Evolutionary conservation across 192 early-diverging fungal species (phyloP).

Genomic region (Funneliformis geosporum): DNA sequence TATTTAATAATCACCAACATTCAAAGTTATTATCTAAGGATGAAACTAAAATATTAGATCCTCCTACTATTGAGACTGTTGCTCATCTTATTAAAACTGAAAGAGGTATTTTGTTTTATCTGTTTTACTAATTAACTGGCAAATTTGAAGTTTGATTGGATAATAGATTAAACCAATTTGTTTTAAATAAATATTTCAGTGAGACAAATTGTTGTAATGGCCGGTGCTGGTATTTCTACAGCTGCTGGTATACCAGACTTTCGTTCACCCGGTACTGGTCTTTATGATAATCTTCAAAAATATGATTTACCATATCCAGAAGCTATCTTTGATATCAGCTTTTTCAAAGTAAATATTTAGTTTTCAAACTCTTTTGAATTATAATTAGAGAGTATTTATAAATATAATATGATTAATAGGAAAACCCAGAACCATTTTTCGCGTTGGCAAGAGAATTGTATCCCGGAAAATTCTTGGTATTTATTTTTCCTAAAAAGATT

Average conservation of each 20-base stretch:
- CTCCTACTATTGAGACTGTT: constrained; percentile 40
- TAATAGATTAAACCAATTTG: neutral
- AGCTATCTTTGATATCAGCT: constrained; percentile 93
- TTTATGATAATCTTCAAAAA: constrained; percentile 87
- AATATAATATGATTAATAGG: constrained; percentile 34
- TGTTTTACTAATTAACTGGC: too few relatives aligned
- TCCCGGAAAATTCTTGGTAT: constrained; percentile 69
- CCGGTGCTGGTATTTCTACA: constrained; percentile 90
- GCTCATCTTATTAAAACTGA: constrained; percentile 45
- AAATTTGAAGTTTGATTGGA: neutral
- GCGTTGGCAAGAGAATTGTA: constrained; percentile 87
- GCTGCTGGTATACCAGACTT: constrained; percentile 91
- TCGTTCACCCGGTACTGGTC: constrained; percentile 85
- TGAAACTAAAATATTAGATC: constrained; percentile 8
- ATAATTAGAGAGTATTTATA: neutral
- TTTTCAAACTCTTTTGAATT: neutral
- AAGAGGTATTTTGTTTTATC: constrained; percentile 37
- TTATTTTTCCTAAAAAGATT: neutral
- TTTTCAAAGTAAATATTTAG: constrained; percentile 59
- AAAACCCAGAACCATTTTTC: constrained; percentile 86
- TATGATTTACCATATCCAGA: constrained; percentile 93
- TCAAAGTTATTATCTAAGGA: neutral
- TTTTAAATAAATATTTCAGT: constrained; percentile 35
- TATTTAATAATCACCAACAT: too few relatives aligned
- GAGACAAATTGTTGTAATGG: constrained; percentile 81